Evolutionary conservation across 257 asterid genomes (phyloP), one percentile per base, ranked within the genome.

Genomic region (Asclepias syriaca): DNA sequence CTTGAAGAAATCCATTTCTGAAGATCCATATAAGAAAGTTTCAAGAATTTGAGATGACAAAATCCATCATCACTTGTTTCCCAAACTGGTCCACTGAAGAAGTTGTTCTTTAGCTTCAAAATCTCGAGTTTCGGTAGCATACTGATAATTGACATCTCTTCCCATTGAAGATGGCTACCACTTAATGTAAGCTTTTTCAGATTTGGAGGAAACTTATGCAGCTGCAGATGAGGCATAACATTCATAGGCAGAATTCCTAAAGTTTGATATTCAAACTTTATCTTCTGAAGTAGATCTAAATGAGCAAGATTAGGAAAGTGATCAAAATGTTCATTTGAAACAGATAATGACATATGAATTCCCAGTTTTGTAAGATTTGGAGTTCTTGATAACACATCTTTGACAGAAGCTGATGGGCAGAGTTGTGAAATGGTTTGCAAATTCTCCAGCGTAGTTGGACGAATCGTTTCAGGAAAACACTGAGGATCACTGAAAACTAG

Each of bases 61-160:
- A 48, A 49, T 13, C 53, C 70, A 8, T 72, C 61, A 32, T 72
- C 70, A 29, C 59, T 49, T 72, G 68, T 65, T 49, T 72, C 49
- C 76, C 70, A 72, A 18, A 3, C 1, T 8, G 48, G 29, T 19
- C 59, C 60, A 1, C 68, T 48, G 61, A 72, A 60, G 55, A 45
- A 50, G 49, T 45, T 49, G 46, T n/a, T 8, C 29, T 65, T 60
- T 21, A 72, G 50, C 66, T 72, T 72, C 22, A 72, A 59, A 50
- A 59, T 53, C 43, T 72, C 49, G 16, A 72, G 56, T 39, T 27
- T 59, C 9, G 69, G 69, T 21, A 72, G 43, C 56, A 13, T 19
- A 0, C 48, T 22, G 58, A 72, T 34, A 45, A 27, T 48, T 24
- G 68, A 19, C 48, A 72, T 72, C 32, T 59, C 48, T 59, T 27